Percentiles rank a stretch among this genome's conserved stretches.
Evolutionary conservation across 495 filamentous ascomycete species (phyloP).

Genomic region (Penicillium robsamsonii): DNA sequence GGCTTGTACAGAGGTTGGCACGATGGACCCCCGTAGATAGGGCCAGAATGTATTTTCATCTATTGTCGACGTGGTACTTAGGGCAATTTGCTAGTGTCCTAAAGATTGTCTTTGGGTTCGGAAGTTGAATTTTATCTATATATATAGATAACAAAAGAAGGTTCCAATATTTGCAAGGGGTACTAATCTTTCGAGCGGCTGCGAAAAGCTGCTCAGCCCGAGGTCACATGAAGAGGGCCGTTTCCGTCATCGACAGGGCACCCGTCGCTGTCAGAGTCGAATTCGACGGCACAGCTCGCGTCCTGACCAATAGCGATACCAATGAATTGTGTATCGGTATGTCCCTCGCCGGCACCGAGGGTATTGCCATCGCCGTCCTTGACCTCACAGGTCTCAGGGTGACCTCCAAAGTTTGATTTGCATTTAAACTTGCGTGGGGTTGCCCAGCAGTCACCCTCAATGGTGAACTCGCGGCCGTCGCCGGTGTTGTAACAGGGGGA

Average conservation of each 20-base stretch:
- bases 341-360: constrained; percentile 16
- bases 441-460: constrained; percentile 24
- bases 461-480: constrained; percentile 21
- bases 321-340: constrained; percentile 19
- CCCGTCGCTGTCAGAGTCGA: constrained; percentile 18
- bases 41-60: neutral
- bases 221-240: constrained; percentile 20
- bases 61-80: neutral
- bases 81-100: neutral
- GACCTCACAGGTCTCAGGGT: constrained; percentile 21
- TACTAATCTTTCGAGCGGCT: neutral
- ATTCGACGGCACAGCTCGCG: constrained; percentile 22
- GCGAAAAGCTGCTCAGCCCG: neutral
- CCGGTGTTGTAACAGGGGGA: constrained; percentile 21
- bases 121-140: neutral
- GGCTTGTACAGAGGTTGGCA: too few relatives aligned
- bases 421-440: constrained; percentile 22
- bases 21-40: too few relatives aligned
- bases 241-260: constrained; percentile 24
- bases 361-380: constrained; percentile 20
- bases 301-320: constrained; percentile 21
- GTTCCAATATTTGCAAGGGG: neutral
- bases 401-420: constrained; percentile 17
- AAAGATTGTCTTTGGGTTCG: neutral
- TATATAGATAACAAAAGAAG: neutral